phyloP scores from a whole-genome alignment of 306 rosid species.

The Cotoneaster glaucophyllus region DNA sequence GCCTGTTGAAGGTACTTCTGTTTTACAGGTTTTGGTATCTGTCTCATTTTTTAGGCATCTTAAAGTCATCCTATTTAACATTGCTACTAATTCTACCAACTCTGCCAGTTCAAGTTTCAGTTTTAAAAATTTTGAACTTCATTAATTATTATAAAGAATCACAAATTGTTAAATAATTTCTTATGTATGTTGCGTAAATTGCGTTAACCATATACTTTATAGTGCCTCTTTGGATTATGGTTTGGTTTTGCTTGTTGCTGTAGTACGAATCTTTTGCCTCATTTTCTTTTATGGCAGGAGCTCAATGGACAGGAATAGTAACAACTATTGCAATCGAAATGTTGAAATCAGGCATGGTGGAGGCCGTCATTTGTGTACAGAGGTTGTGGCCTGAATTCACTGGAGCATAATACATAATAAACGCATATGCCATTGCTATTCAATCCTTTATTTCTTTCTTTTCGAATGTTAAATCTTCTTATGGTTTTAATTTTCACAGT shows the following conservation, averaged over 20 bases:
- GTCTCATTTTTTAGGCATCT: background rate
- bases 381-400: conserved; percentile 41
- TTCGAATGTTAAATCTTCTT: background rate
- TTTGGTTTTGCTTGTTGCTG: background rate
- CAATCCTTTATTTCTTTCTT: background rate
- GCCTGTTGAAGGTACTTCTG: conserved; percentile 73
- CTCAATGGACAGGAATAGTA: conserved; percentile 98
- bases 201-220: background rate
- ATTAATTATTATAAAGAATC: background rate
- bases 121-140: background rate
- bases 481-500: conserved; percentile 33
- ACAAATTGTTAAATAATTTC: background rate
- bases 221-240: background rate
- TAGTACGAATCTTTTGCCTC: background rate
- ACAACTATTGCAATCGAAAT: conserved; percentile 92
- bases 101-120: no score
- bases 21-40: background rate
- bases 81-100: background rate
- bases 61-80: background rate
- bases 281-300: conserved; percentile 44
- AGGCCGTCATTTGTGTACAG: conserved; percentile 93
- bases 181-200: background rate
- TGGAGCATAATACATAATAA: background rate
- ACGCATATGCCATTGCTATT: background rate
- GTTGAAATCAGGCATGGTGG: conserved; percentile 97